Percentiles rank a stretch among this genome's conserved stretches.
Evolutionary conservation across 139 green algal genomes (phyloP).

Genomic region (Coelastrella sp.): DNA sequence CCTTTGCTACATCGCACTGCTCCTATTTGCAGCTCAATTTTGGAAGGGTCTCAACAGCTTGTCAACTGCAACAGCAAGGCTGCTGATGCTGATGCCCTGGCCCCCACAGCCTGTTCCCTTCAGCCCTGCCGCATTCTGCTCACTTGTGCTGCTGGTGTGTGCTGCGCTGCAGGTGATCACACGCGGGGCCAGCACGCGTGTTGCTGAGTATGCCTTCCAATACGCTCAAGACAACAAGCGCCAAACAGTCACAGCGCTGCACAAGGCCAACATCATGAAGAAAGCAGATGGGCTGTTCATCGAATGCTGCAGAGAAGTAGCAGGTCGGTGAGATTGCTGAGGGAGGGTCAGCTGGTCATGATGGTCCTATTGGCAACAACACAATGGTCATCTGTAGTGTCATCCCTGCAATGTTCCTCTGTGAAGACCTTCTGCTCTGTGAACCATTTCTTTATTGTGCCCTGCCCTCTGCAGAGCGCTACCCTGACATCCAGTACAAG

Average conservation of each 20-base stretch:
- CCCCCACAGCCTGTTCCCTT: background rate
- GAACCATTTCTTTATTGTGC: background rate
- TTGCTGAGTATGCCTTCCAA: conserved; percentile 95
- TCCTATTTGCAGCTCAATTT: no score
- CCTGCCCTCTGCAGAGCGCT: conserved; percentile 69
- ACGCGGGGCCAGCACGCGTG: conserved; percentile 79
- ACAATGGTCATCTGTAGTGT: no score
- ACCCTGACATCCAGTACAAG: conserved; percentile 93
- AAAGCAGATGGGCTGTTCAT: conserved; percentile 96
- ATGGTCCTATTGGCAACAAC: no score
- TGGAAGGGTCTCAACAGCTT: background rate
- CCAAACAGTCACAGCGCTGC: conserved; percentile 76
- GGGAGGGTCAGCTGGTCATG: no score
- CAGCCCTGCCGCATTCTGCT: background rate
- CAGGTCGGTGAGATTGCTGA: background rate
- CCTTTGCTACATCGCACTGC: no score
- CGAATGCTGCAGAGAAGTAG: conserved; percentile 90
- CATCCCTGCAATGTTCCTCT: background rate
- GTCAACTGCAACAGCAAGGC: background rate
- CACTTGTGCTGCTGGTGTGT: background rate
- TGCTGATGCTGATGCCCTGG: background rate
- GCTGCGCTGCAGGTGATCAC: conserved; percentile 87
- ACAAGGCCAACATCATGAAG: conserved; percentile 99
- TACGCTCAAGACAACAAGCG: conserved; percentile 88
- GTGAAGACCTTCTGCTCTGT: background rate